A percentile compares a stretch with the other conserved stretches of the same genome.
Evolutionary conservation across 2,329 filamentous ascomycete species (phyloP).

Genomic region (Coccinonectria pachysandricola): DNA sequence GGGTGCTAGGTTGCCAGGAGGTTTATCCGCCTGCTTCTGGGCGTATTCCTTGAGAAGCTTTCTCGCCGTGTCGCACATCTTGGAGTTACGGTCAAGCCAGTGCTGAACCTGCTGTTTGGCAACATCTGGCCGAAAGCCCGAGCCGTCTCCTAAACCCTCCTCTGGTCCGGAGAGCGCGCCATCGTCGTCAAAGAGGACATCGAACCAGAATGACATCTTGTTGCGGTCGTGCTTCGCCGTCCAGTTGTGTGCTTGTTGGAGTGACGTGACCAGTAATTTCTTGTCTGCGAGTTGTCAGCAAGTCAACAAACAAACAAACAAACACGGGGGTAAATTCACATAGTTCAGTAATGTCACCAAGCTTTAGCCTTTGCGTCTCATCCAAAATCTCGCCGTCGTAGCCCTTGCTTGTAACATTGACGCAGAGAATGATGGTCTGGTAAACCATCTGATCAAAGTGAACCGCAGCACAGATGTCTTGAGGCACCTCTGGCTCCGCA

Average conservation of each 20-base stretch:
- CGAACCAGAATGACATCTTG: constrained; percentile 61
- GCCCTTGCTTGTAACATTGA: constrained; percentile 57
- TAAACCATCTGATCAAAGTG: constrained; percentile 57
- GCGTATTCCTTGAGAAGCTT: constrained; percentile 46
- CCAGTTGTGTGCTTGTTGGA: constrained; percentile 61
- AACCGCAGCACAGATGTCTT: constrained; percentile 54
- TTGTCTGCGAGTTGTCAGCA: constrained; percentile 38
- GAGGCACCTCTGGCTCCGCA: constrained; percentile 52
- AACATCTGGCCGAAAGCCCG: constrained; percentile 43
- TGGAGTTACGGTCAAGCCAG: constrained; percentile 52
- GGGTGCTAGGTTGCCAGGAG: constrained; percentile 38
- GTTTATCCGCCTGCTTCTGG: constrained; percentile 36
- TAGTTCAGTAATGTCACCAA: constrained; percentile 54
- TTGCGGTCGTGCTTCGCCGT: constrained; percentile 58
- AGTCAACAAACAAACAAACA: background rate
- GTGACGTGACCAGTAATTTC: constrained; percentile 53
- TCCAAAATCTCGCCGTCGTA: constrained; percentile 55
- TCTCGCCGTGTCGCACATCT: constrained; percentile 45
- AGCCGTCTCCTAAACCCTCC: constrained; percentile 41
- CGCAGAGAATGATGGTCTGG: constrained; percentile 53
- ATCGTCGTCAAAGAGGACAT: constrained; percentile 53
- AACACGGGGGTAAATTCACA: constrained; percentile 34
- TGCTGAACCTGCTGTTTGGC: constrained; percentile 52
- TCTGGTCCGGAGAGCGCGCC: constrained; percentile 36
- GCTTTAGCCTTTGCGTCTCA: constrained; percentile 43